phyloP scores from a whole-genome alignment of 768 basidiomycete genomes.

The Boletus huronensis region DNA sequence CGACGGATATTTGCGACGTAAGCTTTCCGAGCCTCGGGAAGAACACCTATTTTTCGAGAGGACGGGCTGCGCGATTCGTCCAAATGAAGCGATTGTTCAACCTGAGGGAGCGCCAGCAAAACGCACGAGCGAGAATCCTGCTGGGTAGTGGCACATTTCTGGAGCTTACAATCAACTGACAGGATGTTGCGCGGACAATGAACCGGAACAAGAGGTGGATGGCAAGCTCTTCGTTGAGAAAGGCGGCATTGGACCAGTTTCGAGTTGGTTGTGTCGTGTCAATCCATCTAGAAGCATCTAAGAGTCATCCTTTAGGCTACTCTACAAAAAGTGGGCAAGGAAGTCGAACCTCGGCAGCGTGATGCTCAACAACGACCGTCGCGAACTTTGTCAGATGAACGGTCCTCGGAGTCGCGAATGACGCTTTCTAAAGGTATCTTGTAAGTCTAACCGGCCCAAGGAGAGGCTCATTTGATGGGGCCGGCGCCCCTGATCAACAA shows the following conservation, averaged over 20 bases:
- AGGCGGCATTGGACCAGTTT: not conserved
- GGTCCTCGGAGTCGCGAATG: not conserved
- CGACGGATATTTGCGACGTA: no score
- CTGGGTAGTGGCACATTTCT: not conserved
- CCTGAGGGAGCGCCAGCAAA: no score
- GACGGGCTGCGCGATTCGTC: not conserved
- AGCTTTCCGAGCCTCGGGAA: no score
- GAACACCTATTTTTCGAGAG: not conserved
- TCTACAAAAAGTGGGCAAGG: not conserved
- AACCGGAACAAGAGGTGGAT: not conserved
- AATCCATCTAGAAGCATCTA: not conserved
- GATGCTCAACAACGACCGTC: not conserved
- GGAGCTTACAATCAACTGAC: no score
- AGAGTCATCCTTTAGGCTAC: no score
- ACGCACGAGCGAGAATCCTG: no score
- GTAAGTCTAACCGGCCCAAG: no score
- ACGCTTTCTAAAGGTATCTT: no score
- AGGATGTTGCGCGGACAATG: no score
- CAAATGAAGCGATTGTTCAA: no score
- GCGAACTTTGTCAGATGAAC: not conserved
- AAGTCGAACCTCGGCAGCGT: not conserved
- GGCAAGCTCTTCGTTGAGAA: not conserved
- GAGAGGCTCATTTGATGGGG: no score
- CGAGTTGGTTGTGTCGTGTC: not conserved
- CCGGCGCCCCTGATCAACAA: no score